These are phyloP conservation scores for Vaccinium corymbosum DNA, from an alignment of 148 eudicot genomes.

Conservation along the genomic window DNA sequence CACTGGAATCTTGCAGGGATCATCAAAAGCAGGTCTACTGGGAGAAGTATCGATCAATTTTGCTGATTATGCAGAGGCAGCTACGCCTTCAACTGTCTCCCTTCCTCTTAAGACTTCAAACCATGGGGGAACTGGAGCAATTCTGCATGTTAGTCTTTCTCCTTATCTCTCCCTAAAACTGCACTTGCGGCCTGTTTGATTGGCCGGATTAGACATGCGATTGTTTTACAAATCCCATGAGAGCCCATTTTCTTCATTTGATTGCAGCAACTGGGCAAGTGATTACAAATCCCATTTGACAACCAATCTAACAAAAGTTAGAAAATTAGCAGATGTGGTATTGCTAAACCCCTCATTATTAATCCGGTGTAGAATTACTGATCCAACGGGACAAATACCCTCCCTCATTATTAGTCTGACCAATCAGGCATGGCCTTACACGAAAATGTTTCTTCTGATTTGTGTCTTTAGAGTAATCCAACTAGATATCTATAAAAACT, in stretches of 20 bases:
- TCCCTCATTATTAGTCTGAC: neutral
- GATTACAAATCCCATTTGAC: neutral
- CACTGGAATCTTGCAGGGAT: slow-evolving; percentile 51
- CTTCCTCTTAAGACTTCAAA: slow-evolving; percentile 58
- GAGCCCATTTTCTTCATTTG: neutral
- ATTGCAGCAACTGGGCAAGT: neutral
- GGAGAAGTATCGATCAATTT: slow-evolving; percentile 76
- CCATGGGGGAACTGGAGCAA: slow-evolving; percentile 26
- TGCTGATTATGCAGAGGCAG: slow-evolving; percentile 66
- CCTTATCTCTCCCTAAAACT: neutral
- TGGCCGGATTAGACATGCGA: neutral
- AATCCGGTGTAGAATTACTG: neutral
- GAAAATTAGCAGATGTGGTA: neutral
- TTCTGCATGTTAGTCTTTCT: neutral
- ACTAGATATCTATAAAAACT: neutral
- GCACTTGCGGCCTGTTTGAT: neutral
- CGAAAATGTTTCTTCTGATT: neutral
- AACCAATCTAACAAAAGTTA: neutral
- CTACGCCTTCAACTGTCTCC: slow-evolving; percentile 50
- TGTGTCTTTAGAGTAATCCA: neutral
- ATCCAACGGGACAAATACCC: neutral
- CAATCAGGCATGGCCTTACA: neutral
- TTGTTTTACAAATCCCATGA: too few relatives aligned
- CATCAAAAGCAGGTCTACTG: slow-evolving; percentile 67
- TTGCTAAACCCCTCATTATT: neutral